phyloP scores from a whole-genome alignment of 305 asterid genomes.

The Fraxinus platypoda region DNA sequence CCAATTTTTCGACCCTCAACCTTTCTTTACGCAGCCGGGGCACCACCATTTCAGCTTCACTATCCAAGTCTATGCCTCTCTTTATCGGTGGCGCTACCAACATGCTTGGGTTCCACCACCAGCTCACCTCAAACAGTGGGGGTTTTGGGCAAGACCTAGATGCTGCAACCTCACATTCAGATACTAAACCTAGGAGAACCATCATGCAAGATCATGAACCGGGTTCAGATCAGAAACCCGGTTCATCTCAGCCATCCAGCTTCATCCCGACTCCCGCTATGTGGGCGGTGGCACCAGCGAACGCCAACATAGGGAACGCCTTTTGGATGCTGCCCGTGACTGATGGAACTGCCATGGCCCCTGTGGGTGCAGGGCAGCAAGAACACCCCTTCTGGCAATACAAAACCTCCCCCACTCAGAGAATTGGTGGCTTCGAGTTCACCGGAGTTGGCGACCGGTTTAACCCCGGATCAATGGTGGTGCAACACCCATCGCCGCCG shows the following conservation, averaged over 20 bases:
- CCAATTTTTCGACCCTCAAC: constrained; percentile 82
- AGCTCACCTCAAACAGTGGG: constrained; percentile 34
- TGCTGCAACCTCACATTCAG: constrained; percentile 47
- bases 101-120: constrained; percentile 74
- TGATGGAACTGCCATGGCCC: constrained; percentile 40
- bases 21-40: constrained; percentile 79
- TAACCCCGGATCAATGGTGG: constrained; percentile 68
- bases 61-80: constrained; percentile 70
- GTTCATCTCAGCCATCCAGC: constrained; percentile 43
- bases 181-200: constrained; percentile 45
- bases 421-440: constrained; percentile 77
- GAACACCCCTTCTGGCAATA: constrained; percentile 57
- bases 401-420: constrained; percentile 56
- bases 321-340: constrained; percentile 90
- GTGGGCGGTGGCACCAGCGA: constrained; percentile 91
- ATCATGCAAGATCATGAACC: constrained; percentile 51
- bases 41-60: constrained; percentile 78
- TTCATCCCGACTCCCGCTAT: constrained; percentile 72
- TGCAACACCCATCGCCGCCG: constrained; percentile 57
- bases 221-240: constrained; percentile 53
- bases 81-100: constrained; percentile 67
- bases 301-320: constrained; percentile 65
- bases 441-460: constrained; percentile 58
- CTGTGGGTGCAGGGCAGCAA: constrained; percentile 41
- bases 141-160: constrained; percentile 61